phyloP scores from a whole-genome alignment of 2,329 filamentous ascomycete genomes.

The Alternaria brassicae region DNA sequence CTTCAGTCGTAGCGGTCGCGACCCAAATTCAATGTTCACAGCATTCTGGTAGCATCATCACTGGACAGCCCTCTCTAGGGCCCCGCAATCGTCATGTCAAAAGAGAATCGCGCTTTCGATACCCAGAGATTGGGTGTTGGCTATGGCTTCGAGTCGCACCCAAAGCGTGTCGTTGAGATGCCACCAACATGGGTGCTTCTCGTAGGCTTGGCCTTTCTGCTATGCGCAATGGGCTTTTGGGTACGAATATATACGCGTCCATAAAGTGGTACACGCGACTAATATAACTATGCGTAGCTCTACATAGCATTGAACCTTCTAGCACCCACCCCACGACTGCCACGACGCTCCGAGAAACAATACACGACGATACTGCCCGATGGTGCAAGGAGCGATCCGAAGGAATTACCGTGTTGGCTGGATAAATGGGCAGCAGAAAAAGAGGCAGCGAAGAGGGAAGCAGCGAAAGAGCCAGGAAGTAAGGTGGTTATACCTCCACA shows the following conservation, averaged over 20 bases:
- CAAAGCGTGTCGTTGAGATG: slow-evolving; percentile 32
- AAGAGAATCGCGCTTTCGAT: slow-evolving; percentile 38
- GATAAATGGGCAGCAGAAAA: slow-evolving; percentile 73
- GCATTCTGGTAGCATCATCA: slow-evolving; percentile 27
- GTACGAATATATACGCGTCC: slow-evolving; percentile 22
- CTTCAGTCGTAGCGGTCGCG: slow-evolving; percentile 10
- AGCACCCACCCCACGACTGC: slow-evolving; percentile 79
- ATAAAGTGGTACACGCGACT: not conserved
- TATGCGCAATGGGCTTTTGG: slow-evolving; percentile 39
- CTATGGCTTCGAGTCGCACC: slow-evolving; percentile 40
- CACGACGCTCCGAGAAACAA: slow-evolving; percentile 79
- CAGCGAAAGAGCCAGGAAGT: slow-evolving; percentile 31
- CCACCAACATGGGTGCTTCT: slow-evolving; percentile 44
- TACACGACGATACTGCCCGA: slow-evolving; percentile 78
- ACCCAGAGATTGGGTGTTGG: slow-evolving; percentile 28
- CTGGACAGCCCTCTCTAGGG: slow-evolving; percentile 18
- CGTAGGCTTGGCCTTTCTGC: slow-evolving; percentile 33
- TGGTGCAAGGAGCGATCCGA: slow-evolving; percentile 62
- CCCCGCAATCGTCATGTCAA: slow-evolving; percentile 24
- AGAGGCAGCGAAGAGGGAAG: slow-evolving; percentile 49
- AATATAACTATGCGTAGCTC: slow-evolving; percentile 54
- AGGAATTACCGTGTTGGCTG: slow-evolving; percentile 83
- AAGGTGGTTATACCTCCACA: slow-evolving; percentile 40
- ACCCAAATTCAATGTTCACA: slow-evolving; percentile 28
- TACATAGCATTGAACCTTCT: slow-evolving; percentile 75